Evolutionary conservation across 352 stramenopile species (phyloP).

Genomic region (Globisporangium polare): DNA sequence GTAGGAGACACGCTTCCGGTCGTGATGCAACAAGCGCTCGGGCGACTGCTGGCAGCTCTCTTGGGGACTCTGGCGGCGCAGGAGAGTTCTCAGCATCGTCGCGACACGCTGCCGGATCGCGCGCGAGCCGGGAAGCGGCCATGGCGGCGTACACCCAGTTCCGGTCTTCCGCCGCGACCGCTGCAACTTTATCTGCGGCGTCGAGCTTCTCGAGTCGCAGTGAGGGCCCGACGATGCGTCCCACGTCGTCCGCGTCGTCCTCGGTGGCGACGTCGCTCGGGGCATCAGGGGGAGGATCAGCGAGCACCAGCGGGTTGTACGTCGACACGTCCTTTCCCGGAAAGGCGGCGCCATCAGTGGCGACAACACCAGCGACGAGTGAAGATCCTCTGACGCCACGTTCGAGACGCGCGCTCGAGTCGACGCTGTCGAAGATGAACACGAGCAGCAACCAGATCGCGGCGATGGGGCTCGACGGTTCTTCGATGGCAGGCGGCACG

Average conservation of each 20-base stretch:
- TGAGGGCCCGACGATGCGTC: neutral
- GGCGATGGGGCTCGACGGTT: slow-evolving; percentile 15
- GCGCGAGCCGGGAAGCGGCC: slow-evolving; percentile 8
- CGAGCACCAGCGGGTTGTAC: slow-evolving; percentile 5
- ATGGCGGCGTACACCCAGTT: slow-evolving; percentile 14
- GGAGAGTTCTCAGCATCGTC: neutral
- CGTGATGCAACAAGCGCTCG: neutral
- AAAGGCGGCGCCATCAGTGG: slow-evolving; percentile 9
- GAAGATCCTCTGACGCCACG: slow-evolving; percentile 49
- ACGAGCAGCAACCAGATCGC: slow-evolving; percentile 12
- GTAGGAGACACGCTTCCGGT: neutral
- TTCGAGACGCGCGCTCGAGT: slow-evolving; percentile 45
- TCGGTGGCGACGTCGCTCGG: slow-evolving; percentile 4
- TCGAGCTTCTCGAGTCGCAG: slow-evolving; percentile 6
- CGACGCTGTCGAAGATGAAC: slow-evolving; percentile 29
- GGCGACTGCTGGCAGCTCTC: neutral
- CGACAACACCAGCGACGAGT: slow-evolving; percentile 18
- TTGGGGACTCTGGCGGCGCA: neutral
- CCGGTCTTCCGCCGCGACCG: slow-evolving; percentile 10
- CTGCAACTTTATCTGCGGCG: slow-evolving; percentile 5
- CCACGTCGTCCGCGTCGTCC: neutral
- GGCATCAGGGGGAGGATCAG: neutral
- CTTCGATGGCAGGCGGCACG: neutral
- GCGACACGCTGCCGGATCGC: slow-evolving; percentile 4
- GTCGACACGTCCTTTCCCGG: slow-evolving; percentile 11